phyloP scores from a whole-genome alignment of 495 filamentous ascomycete species.

The Echria macrotheca region DNA sequence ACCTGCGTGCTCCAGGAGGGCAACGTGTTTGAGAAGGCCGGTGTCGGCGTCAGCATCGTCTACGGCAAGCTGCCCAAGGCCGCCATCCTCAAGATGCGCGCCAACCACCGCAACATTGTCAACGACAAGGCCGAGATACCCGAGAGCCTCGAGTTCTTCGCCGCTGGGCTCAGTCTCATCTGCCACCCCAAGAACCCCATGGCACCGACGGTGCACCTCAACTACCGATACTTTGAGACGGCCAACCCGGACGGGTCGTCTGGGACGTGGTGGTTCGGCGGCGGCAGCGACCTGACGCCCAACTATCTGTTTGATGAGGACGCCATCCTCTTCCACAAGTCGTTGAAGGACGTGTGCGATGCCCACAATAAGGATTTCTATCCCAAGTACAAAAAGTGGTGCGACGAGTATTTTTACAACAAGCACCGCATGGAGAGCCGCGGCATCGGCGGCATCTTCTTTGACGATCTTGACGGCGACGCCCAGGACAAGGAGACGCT shows the following conservation, averaged over 20 bases:
- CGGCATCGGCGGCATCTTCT: conserved; percentile 95
- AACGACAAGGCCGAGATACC: conserved; percentile 50
- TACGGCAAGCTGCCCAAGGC: conserved; percentile 86
- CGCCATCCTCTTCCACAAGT: conserved; percentile 91
- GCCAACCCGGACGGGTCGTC: conserved; percentile 65
- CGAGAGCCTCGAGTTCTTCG: conserved; percentile 87
- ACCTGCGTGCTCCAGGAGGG: conserved; percentile 94
- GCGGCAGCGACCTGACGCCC: conserved; percentile 90
- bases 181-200: conserved; percentile 91
- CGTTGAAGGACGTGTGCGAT: conserved; percentile 89
- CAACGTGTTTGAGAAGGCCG: conserved; percentile 96
- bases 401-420: conserved; percentile 93
- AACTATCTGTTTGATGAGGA: conserved; percentile 95
- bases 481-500: conserved; percentile 78
- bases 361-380: conserved; percentile 91
- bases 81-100: conserved; percentile 89
- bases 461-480: conserved; percentile 88
- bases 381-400: conserved; percentile 95
- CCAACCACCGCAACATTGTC: conserved; percentile 86
- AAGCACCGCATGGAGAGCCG: conserved; percentile 86
- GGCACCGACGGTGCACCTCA: conserved; percentile 95
- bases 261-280: conserved; percentile 96
- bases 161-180: conserved; percentile 86
- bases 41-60: conserved; percentile 90
- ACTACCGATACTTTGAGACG: conserved; percentile 99